Conservation (phyloP, 73 alveolate genomes). For the Tetrahymena malaccensis region DNA sequence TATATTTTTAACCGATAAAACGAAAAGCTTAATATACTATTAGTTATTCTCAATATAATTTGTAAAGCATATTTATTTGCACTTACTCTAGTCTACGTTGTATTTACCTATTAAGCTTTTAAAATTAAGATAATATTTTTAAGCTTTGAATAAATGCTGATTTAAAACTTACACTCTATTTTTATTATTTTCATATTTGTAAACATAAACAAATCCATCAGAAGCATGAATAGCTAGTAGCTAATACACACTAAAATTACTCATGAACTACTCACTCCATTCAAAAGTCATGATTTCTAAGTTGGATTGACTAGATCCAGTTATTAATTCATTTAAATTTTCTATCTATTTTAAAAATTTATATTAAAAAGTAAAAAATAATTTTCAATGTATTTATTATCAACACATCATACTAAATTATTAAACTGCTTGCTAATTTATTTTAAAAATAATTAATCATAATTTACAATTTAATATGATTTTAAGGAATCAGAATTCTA, state of each 20-base stretch:
- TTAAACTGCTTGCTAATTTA: no score
- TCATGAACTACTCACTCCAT: neutral
- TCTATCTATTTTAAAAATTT: neutral
- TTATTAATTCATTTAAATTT: neutral
- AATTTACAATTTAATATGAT: neutral
- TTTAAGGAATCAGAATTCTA: neutral
- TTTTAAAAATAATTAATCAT: no score
- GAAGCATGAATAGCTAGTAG: neutral
- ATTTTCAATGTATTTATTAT: no score
- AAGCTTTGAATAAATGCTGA: neutral
- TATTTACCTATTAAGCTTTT: neutral
- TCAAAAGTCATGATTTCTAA: neutral
- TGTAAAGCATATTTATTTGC: neutral
- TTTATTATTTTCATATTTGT: neutral
- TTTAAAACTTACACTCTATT: neutral
- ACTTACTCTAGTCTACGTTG: neutral
- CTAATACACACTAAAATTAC: neutral
- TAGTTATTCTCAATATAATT: neutral
- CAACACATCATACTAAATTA: no score
- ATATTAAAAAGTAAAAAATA: neutral
- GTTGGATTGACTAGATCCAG: neutral
- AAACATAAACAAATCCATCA: neutral
- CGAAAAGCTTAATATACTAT: neutral
- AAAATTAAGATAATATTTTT: neutral
- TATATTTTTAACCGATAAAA: neutral